Percentiles rank a stretch among this genome's conserved stretches.
These are phyloP conservation scores for Fusarium sp. DNA, from an alignment of 2,329 filamentous ascomycete genomes.

Conservation along the genomic window DNA sequence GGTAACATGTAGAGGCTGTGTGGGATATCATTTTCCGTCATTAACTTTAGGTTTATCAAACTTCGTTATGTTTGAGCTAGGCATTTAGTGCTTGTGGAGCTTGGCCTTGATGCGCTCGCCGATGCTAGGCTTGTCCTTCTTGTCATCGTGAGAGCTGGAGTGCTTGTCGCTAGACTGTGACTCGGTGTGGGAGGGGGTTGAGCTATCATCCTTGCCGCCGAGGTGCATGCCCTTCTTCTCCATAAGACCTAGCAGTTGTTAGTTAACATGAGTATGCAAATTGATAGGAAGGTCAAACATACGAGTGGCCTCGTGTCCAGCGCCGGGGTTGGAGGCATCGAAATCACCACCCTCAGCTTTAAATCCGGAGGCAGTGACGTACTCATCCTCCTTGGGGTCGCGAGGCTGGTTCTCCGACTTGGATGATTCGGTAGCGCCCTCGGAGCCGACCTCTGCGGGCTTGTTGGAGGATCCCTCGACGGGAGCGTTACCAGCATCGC, in stretches of 20 bases:
- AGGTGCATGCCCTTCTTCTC: constrained; percentile 53
- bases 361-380: constrained; percentile 71
- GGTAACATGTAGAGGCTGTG: constrained; percentile 13
- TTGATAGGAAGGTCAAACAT: constrained; percentile 49
- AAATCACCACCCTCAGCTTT: constrained; percentile 77
- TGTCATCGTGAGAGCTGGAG: constrained; percentile 28
- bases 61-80: neutral
- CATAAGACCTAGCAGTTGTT: constrained; percentile 51
- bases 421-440: constrained; percentile 15
- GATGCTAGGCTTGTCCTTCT: constrained; percentile 65
- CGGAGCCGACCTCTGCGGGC: constrained; percentile 30
- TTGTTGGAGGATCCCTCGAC: constrained; percentile 23
- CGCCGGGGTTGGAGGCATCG: constrained; percentile 74
- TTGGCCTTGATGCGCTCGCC: constrained; percentile 79
- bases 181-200: constrained; percentile 14
- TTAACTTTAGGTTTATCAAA: constrained; percentile 13
- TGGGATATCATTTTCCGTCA: constrained; percentile 40
- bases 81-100: constrained; percentile 67
- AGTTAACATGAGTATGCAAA: neutral
- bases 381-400: constrained; percentile 70
- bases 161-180: constrained; percentile 36
- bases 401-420: constrained; percentile 45
- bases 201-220: constrained; percentile 19
- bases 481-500: constrained; percentile 49
- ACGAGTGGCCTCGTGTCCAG: constrained; percentile 77